A percentile compares a stretch with the other conserved stretches of the same genome.
Evolutionary conservation across 768 basidiomycete species (phyloP).

Genomic region (Pisolithus sp.): DNA sequence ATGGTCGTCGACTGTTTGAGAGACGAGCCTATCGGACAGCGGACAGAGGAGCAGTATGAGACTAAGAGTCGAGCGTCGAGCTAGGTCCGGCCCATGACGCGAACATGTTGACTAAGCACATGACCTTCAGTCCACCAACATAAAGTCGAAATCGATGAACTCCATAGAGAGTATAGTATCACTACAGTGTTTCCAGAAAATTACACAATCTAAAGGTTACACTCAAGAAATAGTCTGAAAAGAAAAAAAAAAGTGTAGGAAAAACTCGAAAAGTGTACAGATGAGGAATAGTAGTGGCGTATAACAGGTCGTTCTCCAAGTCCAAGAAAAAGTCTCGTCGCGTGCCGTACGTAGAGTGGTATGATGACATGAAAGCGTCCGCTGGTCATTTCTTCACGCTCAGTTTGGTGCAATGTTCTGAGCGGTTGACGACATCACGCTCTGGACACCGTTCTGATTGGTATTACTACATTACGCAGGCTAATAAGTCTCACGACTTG

Average conservation of each 20-base stretch:
- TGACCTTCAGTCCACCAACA: too few species aligned
- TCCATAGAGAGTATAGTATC: not conserved
- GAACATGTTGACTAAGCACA: too few species aligned
- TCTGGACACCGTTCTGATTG: constrained; percentile 23
- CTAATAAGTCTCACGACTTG: constrained; percentile 3
- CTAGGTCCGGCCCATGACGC: not conserved
- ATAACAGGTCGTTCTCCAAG: not conserved
- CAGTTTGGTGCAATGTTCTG: constrained; percentile 32
- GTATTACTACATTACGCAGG: constrained; percentile 17
- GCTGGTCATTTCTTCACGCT: not conserved
- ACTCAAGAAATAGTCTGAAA: not conserved
- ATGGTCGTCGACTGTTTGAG: constrained; percentile 30
- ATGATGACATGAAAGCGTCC: not conserved
- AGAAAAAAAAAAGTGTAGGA: not conserved
- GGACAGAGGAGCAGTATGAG: too few species aligned
- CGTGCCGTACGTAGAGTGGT: not conserved
- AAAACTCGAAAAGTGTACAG: not conserved
- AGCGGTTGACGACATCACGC: constrained; percentile 24
- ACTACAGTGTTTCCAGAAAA: not conserved
- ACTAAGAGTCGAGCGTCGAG: too few species aligned
- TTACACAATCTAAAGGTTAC: too few species aligned
- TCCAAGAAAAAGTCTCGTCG: not conserved
- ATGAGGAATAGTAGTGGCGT: not conserved
- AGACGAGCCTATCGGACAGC: not conserved
- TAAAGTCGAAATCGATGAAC: too few species aligned